Base-by-base conservation (phyloP, 306 rosid genomes). In the Citrullus mucosospermus region DNA sequence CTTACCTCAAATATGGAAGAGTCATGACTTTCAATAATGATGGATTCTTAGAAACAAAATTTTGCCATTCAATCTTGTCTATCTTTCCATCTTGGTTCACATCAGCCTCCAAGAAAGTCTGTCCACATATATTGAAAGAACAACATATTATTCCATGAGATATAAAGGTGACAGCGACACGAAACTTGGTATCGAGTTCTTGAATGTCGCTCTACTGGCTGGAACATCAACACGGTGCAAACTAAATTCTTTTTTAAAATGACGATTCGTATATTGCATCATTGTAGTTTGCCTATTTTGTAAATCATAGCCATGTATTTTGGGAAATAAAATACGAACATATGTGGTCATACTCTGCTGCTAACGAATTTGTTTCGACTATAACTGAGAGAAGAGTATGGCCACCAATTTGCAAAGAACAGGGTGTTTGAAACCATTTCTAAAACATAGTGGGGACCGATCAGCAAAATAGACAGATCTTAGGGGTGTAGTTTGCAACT, bases 81-180 rank as follows among this genome's bases (percentile, higher is more conserved):
- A 96, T 92, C 85, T 85, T 96, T 65, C 99, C 99, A 71, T 96
- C 99, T 79, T 85, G 89, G 81, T 96, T 89, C 5, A 80, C 91
- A 81, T 92, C 98, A 65, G 98, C 97, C 68, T 88, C 97, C 85
- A 85, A 58, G 90, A 95, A 92, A 54, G 99, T 95, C 99, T 95
- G 85, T 73, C 44, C 77, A 73, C 39, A 51, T 16, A 51, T 11
- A 39, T 39, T 43, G 28, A 43, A 43, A 22, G 0, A 68, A 43
- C 5, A 53, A 53, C 7, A n/a, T 6, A 34, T 2, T 20, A 46
- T 44, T 71, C 56, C 76, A 71, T 71, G 22, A 46, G 76, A 71
- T 68, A 43, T 41, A 68, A 68, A 71, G 76, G 39, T 44, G 76
- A 71, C 36, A 15, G 76, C 41, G 41, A 71, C 56, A 25, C 11